These are phyloP conservation scores for Punica granatum DNA, from an alignment of 345 rosid species.

Conservation along the genomic window DNA sequence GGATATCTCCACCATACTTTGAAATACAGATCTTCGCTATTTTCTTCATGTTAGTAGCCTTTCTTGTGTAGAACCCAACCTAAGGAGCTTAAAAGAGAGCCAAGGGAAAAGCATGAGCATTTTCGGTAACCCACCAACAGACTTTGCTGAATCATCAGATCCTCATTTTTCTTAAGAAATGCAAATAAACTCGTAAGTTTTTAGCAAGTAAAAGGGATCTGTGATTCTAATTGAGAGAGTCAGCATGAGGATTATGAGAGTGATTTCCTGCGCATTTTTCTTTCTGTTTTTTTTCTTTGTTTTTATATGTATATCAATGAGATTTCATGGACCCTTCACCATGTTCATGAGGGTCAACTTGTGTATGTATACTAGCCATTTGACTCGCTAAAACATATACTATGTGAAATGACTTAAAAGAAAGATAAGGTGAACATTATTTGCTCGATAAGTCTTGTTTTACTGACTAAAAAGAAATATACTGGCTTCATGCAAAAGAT, in stretches of 20 bases:
- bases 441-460: neutral
- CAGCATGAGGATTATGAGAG: neutral
- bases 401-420: neutral
- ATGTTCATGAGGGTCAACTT: neutral
- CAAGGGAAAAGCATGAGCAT: conserved; percentile 1
- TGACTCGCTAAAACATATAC: neutral
- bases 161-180: neutral
- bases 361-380: neutral
- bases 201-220: neutral
- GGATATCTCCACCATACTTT: conserved; percentile 80
- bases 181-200: neutral
- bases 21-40: conserved; percentile 73
- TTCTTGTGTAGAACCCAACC: conserved; percentile 95
- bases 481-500: neutral
- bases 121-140: neutral
- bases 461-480: neutral
- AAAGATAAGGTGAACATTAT: neutral
- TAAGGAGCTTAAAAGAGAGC: conserved; percentile 8
- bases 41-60: conserved; percentile 84
- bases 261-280: too few species aligned
- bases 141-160: neutral
- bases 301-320: too few species aligned
- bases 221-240: neutral
- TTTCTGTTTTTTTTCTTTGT: neutral
- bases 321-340: neutral